phyloP scores from a whole-genome alignment of 2,329 filamentous ascomycete genomes.

The Calonectria leucothoes region DNA sequence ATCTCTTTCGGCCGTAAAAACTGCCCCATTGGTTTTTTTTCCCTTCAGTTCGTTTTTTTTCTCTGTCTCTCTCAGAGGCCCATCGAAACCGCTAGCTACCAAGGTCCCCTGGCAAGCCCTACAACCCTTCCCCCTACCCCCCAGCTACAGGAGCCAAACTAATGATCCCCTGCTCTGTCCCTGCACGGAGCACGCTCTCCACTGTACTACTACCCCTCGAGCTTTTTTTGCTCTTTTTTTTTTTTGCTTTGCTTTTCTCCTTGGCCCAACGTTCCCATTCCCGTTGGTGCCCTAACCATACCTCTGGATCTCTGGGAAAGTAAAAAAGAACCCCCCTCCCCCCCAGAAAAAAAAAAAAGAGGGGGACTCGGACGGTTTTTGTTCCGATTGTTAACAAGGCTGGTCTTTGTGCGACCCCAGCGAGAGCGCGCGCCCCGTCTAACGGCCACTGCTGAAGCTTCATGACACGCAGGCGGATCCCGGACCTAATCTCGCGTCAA shows the following conservation, averaged over 20 bases:
- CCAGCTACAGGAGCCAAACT: neutral
- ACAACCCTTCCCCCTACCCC: constrained; percentile 7
- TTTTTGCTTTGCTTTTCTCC: neutral
- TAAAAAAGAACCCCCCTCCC: too few species aligned
- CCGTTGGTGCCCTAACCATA: constrained; percentile 9
- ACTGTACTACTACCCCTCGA: constrained; percentile 16
- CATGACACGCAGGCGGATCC: neutral
- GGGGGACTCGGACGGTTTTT: neutral
- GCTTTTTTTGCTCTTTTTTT: neutral
- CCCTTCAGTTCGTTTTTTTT: neutral
- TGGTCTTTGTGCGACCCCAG: neutral
- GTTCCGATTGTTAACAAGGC: neutral
- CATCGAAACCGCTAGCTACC: neutral
- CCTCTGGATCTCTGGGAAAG: neutral
- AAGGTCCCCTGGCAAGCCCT: constrained; percentile 11
- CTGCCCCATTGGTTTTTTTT: neutral
- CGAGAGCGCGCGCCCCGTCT: neutral
- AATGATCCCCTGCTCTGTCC: neutral
- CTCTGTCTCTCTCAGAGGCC: neutral
- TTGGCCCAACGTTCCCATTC: neutral
- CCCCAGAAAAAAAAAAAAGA: constrained; percentile 3
- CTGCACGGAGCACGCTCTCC: constrained; percentile 13
- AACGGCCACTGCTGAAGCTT: neutral
- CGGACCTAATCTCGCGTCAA: neutral
- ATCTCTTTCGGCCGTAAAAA: neutral